Percentiles rank a stretch among this genome's conserved stretches.
phyloP scores from a whole-genome alignment of 2,329 filamentous ascomycete species.

The Nectriaceae sp. region DNA sequence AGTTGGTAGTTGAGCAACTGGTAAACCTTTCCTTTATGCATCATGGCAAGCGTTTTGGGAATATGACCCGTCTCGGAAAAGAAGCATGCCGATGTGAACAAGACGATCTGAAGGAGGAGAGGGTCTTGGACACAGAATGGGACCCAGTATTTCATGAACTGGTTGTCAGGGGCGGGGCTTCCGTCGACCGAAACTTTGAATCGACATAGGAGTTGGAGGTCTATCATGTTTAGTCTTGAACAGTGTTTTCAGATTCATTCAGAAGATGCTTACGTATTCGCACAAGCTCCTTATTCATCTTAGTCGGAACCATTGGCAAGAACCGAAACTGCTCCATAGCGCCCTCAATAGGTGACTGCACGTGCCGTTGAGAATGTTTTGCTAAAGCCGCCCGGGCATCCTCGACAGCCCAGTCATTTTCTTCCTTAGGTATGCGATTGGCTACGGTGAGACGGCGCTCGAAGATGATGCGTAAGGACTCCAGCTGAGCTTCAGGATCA shows the following conservation, averaged over 20 bases:
- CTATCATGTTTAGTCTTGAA: conserved; percentile 30
- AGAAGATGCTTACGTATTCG: conserved; percentile 42
- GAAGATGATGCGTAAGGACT: conserved; percentile 31
- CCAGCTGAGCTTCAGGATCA: conserved; percentile 30
- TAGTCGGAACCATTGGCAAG: conserved; percentile 44
- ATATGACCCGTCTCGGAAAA: conserved; percentile 51
- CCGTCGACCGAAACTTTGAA: conserved; percentile 55
- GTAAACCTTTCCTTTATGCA: conserved; percentile 46
- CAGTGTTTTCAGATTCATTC: background rate
- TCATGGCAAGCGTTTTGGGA: conserved; percentile 43
- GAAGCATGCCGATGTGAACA: conserved; percentile 54
- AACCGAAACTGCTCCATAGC: conserved; percentile 40
- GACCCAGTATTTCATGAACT: conserved; percentile 50
- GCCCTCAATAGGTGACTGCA: conserved; percentile 24
- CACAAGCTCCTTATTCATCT: conserved; percentile 49
- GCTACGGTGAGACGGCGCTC: conserved; percentile 31
- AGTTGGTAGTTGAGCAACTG: conserved; percentile 51
- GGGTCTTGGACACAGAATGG: conserved; percentile 52
- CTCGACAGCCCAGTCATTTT: conserved; percentile 29
- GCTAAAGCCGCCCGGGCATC: conserved; percentile 7
- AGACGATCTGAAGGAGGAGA: conserved; percentile 48
- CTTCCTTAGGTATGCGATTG: conserved; percentile 25
- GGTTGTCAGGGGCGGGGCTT: conserved; percentile 44
- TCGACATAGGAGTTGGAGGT: conserved; percentile 49
- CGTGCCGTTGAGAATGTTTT: conserved; percentile 12